Conservation (phyloP, 495 filamentous ascomycete species). For the Penicillium samsonianum region DNA sequence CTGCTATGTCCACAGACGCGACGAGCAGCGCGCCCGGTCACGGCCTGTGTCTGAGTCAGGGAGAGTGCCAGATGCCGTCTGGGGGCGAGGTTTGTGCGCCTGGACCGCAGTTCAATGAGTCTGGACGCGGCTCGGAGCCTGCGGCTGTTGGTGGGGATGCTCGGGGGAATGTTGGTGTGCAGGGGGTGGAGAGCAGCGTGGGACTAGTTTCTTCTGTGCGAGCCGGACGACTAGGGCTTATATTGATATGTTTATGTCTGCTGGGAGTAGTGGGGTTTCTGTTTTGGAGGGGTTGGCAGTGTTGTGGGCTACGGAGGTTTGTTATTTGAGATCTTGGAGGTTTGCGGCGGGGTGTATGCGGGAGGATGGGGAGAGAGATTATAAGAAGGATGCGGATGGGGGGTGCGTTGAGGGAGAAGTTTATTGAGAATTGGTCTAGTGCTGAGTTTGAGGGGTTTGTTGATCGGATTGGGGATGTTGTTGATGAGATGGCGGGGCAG, state of each 20-base stretch:
- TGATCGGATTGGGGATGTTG: constrained; percentile 36
- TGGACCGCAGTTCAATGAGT: background rate
- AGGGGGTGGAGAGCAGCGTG: constrained; percentile 9
- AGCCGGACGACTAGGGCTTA: constrained; percentile 51
- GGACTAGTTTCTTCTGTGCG: constrained; percentile 32
- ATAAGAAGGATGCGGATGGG: constrained; percentile 55
- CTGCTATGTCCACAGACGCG: too few species aligned
- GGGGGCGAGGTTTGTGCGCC: constrained; percentile 19
- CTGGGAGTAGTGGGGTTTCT: constrained; percentile 43
- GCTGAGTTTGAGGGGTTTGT: constrained; percentile 61
- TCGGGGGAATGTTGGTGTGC: background rate
- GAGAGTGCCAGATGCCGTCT: constrained; percentile 29
- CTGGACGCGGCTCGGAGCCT: background rate
- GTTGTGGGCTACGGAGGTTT: constrained; percentile 73
- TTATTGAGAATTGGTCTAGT: constrained; percentile 69
- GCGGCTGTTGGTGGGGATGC: background rate
- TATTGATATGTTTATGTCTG: constrained; percentile 57
- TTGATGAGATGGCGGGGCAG: constrained; percentile 47
- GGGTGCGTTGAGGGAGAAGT: constrained; percentile 59
- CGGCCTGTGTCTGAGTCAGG: constrained; percentile 21
- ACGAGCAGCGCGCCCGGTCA: background rate
- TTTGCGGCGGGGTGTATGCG: constrained; percentile 49
- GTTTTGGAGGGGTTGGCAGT: constrained; percentile 68
- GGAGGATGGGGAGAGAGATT: constrained; percentile 8
- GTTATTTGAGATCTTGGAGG: constrained; percentile 61